Conservation (phyloP, 805 yeast genomes). For the Pichia nanzhaoensis region DNA sequence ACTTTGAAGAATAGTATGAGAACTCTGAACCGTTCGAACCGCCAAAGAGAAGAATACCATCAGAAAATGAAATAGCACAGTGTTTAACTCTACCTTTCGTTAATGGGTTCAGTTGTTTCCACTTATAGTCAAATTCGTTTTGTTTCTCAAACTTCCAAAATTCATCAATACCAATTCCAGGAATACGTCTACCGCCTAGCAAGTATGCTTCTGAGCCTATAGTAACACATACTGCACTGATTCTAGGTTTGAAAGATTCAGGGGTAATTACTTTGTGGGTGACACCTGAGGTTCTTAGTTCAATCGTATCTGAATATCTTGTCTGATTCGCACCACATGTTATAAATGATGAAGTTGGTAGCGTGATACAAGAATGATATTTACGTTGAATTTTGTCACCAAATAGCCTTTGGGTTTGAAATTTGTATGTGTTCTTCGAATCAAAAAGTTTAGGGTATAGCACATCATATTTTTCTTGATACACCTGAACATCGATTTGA, state of each 20-base stretch:
- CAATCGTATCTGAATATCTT: conserved; percentile 20
- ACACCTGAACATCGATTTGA: conserved; percentile 12
- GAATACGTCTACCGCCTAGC: conserved; percentile 65
- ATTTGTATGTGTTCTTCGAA: background rate
- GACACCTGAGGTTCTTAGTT: background rate
- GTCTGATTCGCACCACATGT: conserved; percentile 37
- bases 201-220: conserved; percentile 25
- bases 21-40: conserved; percentile 29
- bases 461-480: conserved; percentile 8
- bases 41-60: conserved; percentile 42
- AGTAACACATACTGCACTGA: conserved; percentile 5
- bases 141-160: conserved; percentile 33
- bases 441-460: background rate
- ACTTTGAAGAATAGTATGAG: conserved; percentile 21
- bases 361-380: conserved; percentile 29
- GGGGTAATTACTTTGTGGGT: background rate
- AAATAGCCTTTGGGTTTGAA: background rate
- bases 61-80: conserved; percentile 28
- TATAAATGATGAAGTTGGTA: conserved; percentile 21
- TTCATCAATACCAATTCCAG: conserved; percentile 40
- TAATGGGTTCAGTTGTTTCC: conserved; percentile 37
- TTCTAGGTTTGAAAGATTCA: conserved; percentile 6
- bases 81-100: conserved; percentile 49
- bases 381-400: conserved; percentile 28
- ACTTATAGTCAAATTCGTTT: conserved; percentile 20